Base-by-base conservation (phyloP, 202 grass and related monocot genomes). In the Zizania palustris region DNA sequence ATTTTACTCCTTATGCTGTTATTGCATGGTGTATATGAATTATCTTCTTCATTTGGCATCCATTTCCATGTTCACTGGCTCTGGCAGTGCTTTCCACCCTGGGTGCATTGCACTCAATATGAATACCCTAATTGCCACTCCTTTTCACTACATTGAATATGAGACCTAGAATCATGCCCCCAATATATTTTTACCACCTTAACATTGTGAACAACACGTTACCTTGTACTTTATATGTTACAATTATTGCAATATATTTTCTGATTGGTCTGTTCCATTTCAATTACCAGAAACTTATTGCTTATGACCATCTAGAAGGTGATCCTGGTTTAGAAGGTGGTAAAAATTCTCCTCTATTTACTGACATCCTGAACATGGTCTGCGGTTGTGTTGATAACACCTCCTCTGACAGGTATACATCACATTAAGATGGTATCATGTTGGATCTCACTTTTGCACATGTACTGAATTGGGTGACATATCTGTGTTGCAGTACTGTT, bases 231-330 rank as follows among this genome's bases (percentile, higher is more conserved):
- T 71, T 44, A 45, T 69, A 13, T 61, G 64, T 74, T 74, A 8
- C 13, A 65, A 45, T 72, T 84, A n/a, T 66, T 69, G 21, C 51
- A 36, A 28, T 62, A 21, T 62, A 1, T n/a, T 48, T 80, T 90
- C 79, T 92, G 43, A 86, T 64, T 59, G 39, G 42, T 38, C 60
- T 78, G 16, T 87, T 91, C 62, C 84, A 60, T 83, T 77, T 88
- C 22, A 20, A 35, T 86, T 80, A 63, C 36, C 89, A 99, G 96
- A 99, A 99, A 99, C 90, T 99, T 87, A 85, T 99, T 87, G 96
- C 96, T 57, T 99, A 99, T 82, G 92, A 99, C 73, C 96, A 99
- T 96, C 88, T 99, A 76, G 96, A 99, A 86, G 96, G 96, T 37
- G 96, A 99, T 83, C 96, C 96, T 79, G 96, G 96, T 67, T 71